Conservation (phyloP, 257 asterid species). For the Jacaranda copaia region DNA sequence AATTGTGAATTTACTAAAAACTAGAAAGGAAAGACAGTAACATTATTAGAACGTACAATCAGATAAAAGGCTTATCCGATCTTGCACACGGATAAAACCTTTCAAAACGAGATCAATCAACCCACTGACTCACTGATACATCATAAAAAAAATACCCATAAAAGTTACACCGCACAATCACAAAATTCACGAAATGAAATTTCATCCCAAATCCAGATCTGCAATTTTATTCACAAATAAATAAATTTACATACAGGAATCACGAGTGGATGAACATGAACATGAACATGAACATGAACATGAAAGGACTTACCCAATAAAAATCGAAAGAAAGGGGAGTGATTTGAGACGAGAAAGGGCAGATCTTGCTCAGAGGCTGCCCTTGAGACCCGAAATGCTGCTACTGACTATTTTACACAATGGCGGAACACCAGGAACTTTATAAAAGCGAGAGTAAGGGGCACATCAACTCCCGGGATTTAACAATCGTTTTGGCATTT, state of each 20-base stretch:
- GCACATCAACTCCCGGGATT: too few relatives aligned
- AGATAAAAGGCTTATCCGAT: neutral
- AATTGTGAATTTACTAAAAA: neutral
- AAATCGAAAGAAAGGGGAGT: neutral
- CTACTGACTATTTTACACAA: neutral
- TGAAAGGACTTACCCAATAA: slow-evolving; percentile 6
- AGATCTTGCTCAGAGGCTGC: slow-evolving; percentile 31
- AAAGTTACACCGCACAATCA: neutral
- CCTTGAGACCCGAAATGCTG: neutral
- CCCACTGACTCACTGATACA: neutral
- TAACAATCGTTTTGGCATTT: too few relatives aligned
- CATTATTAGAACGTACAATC: neutral
- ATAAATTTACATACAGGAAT: neutral
- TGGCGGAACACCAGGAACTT: neutral
- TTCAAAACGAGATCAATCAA: neutral
- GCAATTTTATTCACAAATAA: neutral
- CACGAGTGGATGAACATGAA: neutral
- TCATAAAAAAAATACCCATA: neutral
- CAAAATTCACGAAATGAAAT: slow-evolving; percentile 11
- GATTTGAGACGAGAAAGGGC: slow-evolving; percentile 8
- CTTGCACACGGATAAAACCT: neutral
- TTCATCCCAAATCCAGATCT: slow-evolving; percentile 19
- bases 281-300: too few relatives aligned
- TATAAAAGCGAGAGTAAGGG: neutral
- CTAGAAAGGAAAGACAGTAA: neutral